phyloP scores from a whole-genome alignment of 768 basidiomycete species.

The Leccinum barrowsii region DNA sequence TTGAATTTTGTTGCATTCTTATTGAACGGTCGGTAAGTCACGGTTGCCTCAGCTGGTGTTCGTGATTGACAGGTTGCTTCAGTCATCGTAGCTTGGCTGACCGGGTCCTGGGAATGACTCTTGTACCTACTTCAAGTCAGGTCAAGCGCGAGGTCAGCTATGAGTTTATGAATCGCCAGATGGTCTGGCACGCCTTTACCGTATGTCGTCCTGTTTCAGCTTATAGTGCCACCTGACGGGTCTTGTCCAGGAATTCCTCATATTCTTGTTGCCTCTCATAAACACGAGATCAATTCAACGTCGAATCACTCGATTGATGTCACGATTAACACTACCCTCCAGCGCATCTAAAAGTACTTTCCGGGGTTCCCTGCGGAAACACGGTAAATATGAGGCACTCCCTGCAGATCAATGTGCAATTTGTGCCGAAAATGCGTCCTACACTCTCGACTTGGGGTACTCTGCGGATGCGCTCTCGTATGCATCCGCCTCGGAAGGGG shows the following conservation, averaged over 20 bases:
- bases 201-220: constrained; percentile 42
- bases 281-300: constrained; percentile 65
- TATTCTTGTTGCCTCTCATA: constrained; percentile 87
- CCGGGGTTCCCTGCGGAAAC: constrained; percentile 15
- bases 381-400: constrained; percentile 69
- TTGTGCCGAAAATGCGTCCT: constrained; percentile 74
- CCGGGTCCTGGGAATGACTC: constrained; percentile 67
- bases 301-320: constrained; percentile 39
- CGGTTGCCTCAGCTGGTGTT: not conserved
- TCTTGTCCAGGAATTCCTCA: constrained; percentile 79
- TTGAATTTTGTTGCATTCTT: constrained; percentile 82
- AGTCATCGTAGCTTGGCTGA: constrained; percentile 88
- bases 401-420: constrained; percentile 82
- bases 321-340: constrained; percentile 25
- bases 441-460: constrained; percentile 54
- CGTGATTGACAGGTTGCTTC: constrained; percentile 5
- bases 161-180: constrained; percentile 98
- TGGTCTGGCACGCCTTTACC: constrained; percentile 99
- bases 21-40: constrained; percentile 76
- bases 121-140: constrained; percentile 67
- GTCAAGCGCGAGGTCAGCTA: constrained; percentile 87
- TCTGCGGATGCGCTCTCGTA: constrained; percentile 45
- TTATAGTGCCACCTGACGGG: not conserved
- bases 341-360: constrained; percentile 21
- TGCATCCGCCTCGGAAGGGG: constrained; percentile 18